Conservation (phyloP, 1,284 basidiomycete species). For the Caloboletus inedulis region DNA sequence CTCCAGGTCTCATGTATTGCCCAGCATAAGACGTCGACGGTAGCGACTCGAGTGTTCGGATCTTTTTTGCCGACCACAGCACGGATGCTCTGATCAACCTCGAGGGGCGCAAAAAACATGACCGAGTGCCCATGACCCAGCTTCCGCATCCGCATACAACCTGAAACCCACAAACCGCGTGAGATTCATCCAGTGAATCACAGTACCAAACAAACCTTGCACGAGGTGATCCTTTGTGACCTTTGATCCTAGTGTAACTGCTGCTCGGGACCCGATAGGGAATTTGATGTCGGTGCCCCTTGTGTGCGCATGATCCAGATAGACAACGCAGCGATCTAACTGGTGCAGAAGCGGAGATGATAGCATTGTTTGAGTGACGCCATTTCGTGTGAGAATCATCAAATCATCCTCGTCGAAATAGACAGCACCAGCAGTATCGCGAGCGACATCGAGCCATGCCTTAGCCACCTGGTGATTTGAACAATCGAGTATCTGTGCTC, state of each 20-base stretch:
- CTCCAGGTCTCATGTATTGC: conserved; percentile 41
- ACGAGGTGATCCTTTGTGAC: conserved; percentile 49
- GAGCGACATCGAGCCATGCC: conserved; percentile 36
- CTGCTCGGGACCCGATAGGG: no score
- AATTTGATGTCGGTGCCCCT: no score
- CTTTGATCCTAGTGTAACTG: no score
- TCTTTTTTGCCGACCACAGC: background rate
- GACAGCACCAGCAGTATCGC: conserved; percentile 27
- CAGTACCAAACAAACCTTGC: conserved; percentile 37
- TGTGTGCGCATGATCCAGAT: no score
- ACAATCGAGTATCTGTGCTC: conserved; percentile 52
- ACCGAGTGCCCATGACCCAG: conserved; percentile 35
- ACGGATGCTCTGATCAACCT: conserved; percentile 16
- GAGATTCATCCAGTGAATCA: background rate
- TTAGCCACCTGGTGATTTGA: conserved; percentile 39
- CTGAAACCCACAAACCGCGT: conserved; percentile 9
- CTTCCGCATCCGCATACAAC: no score
- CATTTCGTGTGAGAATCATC: conserved; percentile 39
- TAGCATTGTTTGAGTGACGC: conserved; percentile 33
- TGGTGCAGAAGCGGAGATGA: conserved; percentile 10
- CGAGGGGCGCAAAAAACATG: conserved; percentile 44
- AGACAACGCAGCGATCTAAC: no score
- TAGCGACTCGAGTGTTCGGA: conserved; percentile 14
- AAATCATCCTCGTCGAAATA: conserved; percentile 37
- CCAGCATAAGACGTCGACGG: conserved; percentile 41